A percentile compares a stretch with the other conserved stretches of the same genome.
These are phyloP conservation scores for Periconia macrospinosa DNA, from an alignment of 2,329 filamentous ascomycete genomes.

Conservation along the genomic window DNA sequence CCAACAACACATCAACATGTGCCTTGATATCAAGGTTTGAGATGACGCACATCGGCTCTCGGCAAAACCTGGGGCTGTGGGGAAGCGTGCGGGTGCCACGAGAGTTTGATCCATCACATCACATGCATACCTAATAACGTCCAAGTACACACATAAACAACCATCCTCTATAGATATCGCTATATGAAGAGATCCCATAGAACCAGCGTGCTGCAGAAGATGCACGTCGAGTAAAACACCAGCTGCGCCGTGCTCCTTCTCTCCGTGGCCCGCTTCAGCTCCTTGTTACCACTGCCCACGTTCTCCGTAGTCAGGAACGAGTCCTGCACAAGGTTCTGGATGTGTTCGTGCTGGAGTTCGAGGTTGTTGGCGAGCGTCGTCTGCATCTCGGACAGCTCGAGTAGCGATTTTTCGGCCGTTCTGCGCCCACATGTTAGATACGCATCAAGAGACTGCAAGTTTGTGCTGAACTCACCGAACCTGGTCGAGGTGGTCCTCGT, in stretches of 20 bases:
- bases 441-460: neutral
- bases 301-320: slow-evolving; percentile 82
- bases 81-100: slow-evolving; percentile 5
- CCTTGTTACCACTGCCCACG: slow-evolving; percentile 83
- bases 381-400: slow-evolving; percentile 92
- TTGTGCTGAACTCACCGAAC: slow-evolving; percentile 68
- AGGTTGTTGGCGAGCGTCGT: slow-evolving; percentile 86
- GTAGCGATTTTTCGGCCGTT: slow-evolving; percentile 82
- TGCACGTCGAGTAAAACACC: slow-evolving; percentile 51
- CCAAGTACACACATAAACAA: neutral
- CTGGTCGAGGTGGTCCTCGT: slow-evolving; percentile 91
- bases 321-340: slow-evolving; percentile 85
- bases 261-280: slow-evolving; percentile 78
- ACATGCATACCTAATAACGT: too few species aligned
- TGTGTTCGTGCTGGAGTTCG: slow-evolving; percentile 81
- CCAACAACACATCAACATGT: slow-evolving; percentile 14
- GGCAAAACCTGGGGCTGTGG: neutral
- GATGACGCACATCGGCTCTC: neutral
- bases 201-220: slow-evolving; percentile 50
- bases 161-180: slow-evolving; percentile 3
- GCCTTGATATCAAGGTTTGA: slow-evolving; percentile 8
- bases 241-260: slow-evolving; percentile 54
- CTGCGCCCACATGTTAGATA: slow-evolving; percentile 50
- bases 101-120: neutral
- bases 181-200: slow-evolving; percentile 55